These are phyloP conservation scores for Botrytis cinerea DNA, from an alignment of 2,329 filamentous ascomycete species.

Conservation along the genomic window DNA sequence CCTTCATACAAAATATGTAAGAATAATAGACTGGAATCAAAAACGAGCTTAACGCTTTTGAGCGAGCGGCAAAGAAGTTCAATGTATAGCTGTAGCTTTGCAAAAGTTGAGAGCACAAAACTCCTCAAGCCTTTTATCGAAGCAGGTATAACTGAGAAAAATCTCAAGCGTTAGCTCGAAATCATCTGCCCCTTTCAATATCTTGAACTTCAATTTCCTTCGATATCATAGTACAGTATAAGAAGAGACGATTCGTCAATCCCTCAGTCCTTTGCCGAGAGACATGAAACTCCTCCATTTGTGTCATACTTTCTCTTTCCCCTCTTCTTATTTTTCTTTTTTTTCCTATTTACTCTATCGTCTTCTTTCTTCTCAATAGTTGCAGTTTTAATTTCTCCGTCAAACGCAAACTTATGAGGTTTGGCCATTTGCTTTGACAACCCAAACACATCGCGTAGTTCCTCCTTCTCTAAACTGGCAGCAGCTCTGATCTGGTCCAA, in stretches of 20 bases:
- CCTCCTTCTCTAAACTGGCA: not conserved
- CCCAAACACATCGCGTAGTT: not conserved
- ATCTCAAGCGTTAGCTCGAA: not conserved
- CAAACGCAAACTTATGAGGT: too few species aligned
- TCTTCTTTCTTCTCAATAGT: not conserved
- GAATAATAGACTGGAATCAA: not conserved
- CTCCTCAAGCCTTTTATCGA: not conserved
- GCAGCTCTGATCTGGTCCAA: not conserved
- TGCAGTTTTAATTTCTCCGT: too few species aligned
- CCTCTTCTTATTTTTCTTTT: not conserved
- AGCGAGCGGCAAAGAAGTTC: not conserved
- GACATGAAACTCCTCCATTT: not conserved
- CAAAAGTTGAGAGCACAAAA: not conserved
- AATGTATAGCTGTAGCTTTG: not conserved
- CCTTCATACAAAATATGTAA: not conserved
- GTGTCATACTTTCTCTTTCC: not conserved
- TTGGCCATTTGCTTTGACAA: constrained; percentile 1
- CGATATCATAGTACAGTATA: not conserved
- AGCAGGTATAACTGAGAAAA: not conserved
- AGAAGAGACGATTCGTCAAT: not conserved
- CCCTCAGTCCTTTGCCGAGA: not conserved
- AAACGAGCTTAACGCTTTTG: not conserved
- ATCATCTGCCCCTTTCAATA: not conserved
- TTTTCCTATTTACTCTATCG: not conserved
- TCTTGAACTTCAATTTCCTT: not conserved